Base-by-base conservation (phyloP, 495 filamentous ascomycete species). In the Penicillium alfredii region DNA sequence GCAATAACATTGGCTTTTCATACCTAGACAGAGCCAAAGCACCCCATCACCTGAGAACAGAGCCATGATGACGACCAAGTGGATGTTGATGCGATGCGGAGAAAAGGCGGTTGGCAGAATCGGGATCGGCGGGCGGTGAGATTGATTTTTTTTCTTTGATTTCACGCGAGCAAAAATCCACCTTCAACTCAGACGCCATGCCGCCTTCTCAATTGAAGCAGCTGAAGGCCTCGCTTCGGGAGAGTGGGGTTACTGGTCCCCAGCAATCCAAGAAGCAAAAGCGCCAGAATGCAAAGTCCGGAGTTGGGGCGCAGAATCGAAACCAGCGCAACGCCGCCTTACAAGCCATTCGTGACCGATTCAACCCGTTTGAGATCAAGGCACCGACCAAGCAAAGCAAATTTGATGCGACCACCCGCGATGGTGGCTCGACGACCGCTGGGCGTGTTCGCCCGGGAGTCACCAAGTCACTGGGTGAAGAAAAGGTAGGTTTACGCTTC, bases 281-380 rank as follows among this genome's bases (percentile, higher is more conserved):
- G 55, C 84, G 81, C 49, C 74, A 83, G 58, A 78, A 80, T 58
- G 74, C 72, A 23, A 78, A 81, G 55, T 71, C 77, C 55, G 75
- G 75, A 24, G 71, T 69, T 30, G 68, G 68, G 30, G 68, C 65
- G 28, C 73, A 76, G 44, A 77, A 84, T 45, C 80, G 83, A 45
- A 74, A 82, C n/a, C 75, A 86, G 60, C 74, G 81, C 36, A 75
- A 79, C 47, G 76, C 75, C 27, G 85, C 84, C 9, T 68, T 98
- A 34, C 74, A 84, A 50, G 74, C 74, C 32, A 95, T 97, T 54
- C 82, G 92, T 45, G 88, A 96, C 40, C 77, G 86, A 46, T 96
- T 96, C 77, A 97, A 96, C 62, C 92, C 92, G 3, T 98, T 97
- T 59, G 92, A 98, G 58, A 74, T 93, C 57, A 88, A 92, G 60